Base-by-base conservation (phyloP, 257 asterid species). In the Nicotiana benthamiana region DNA sequence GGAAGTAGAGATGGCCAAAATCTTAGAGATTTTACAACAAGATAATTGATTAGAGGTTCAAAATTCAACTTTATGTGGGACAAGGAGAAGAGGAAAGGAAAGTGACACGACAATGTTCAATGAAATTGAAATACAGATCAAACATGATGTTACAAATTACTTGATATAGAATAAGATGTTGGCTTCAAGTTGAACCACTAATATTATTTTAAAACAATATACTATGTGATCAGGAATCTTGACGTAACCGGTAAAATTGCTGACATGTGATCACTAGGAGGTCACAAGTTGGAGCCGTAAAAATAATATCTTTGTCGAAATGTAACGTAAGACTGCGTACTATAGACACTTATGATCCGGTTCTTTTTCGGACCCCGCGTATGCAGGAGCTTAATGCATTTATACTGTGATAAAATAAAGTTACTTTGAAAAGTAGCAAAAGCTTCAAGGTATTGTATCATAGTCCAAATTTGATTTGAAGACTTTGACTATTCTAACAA, bases 61-160 rank as follows among this genome's bases (percentile, higher is more conserved):
- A 24, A 74, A 24, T 74, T 74, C 61, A 74, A 46, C 30, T 46
- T 74, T 48, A 74, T 24, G 61, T 72, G 40, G 78, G 61, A 3
- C 78, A 74, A 4, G 16, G 7, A 43, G 24, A 24, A 7, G 9
- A 74, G 12, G 5, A 72, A 72, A 74, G 12, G 5, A 72, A 72
- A 72, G 18, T 24, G 78, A 74, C 78, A 74, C 48, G 28, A 72
- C 40, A 48, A 27, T 46, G 61, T 72, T 72, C 78, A 46, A 72
- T 46, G 40, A 24, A 43, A 51, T 72, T 72, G 60, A 72, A 48
- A 72, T 72, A 46, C 12, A 46, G n/a, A 24, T 48, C 78, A 74
- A 48, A 46, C 16, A 74, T 24, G 62, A 56, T 56, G 62, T 56
- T 18, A 6, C 62, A 16, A 16, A 16, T 15, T 53, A 53, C 59